Base-by-base conservation (phyloP, 805 yeast species). In the Yamadazyma tumulicola region DNA sequence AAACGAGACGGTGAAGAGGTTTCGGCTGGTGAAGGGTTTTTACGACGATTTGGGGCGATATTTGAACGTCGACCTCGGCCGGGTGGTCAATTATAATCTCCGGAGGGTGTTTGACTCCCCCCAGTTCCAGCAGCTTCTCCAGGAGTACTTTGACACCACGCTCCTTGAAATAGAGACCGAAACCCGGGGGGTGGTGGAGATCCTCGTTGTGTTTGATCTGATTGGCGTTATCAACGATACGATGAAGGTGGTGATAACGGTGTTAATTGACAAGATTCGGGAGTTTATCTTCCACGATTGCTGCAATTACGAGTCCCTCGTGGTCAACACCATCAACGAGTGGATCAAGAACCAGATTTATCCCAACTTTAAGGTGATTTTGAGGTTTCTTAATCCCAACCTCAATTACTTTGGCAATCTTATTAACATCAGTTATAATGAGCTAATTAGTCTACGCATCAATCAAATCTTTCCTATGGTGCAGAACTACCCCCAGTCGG, bases 391-490 rank as follows among this genome's bases (percentile, higher is more conserved):
- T 44, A 46, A 27, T 29, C 57, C 22, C 2, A 49, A 52, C 31
- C 39, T 56, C 3, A 29, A 38, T n/a, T 33, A 35, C 24, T 29
- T 32, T 13, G 40, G 45, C 27, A 59, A 64, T 25, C 47, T 67
- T 23, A 53, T 56, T 10, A 54, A 56, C 28, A 62, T 65, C 18
- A 64, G 67, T 1, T 63, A 61, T 25, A 62, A 63, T 25, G 67
- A 64, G 34, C 45, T 67, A 21, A 59, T 67, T 3, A 47, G 64
- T n/a, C 56, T 80, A 26, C 60, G 93, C 38, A 74, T 70, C 1
- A 42, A 49, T 1, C 87, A 85, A 47, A 70, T 81, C 6, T 81
- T 69, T 48, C 75, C 74, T 19, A 70, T 85, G 17, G 74, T 84
- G 0, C 42, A 61, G 1, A 57, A 61, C 22, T 81, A 58, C 41